Evolutionary conservation across 2,329 filamentous ascomycete genomes (phyloP).

Genomic region (Aspergillus melleus): DNA sequence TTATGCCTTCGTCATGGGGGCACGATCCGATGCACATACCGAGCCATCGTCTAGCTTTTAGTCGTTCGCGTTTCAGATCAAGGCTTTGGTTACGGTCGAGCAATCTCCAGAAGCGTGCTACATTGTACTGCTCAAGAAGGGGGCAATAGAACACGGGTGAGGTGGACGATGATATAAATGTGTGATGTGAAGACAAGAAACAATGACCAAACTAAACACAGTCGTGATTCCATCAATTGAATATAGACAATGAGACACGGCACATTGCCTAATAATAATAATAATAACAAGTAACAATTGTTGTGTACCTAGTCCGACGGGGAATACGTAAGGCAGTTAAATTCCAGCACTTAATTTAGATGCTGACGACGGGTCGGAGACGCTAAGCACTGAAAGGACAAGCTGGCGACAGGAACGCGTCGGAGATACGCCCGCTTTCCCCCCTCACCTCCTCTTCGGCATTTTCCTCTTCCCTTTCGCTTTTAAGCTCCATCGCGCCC

Average conservation of each 20-base stretch:
- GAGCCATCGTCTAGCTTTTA: too few relatives aligned
- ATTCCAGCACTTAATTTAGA: not conserved
- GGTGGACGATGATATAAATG: not conserved
- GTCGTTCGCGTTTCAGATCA: too few relatives aligned
- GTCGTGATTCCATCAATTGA: too few relatives aligned
- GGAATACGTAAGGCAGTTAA: not conserved
- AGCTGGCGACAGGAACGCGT: conserved; percentile 22
- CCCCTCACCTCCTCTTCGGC: conserved; percentile 2
- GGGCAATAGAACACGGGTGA: not conserved
- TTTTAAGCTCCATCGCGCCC: not conserved
- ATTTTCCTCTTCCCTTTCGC: not conserved
- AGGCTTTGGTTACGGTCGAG: too few relatives aligned
- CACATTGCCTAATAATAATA: not conserved
- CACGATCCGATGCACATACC: too few relatives aligned
- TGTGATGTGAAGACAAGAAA: too few relatives aligned
- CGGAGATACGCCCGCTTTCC: conserved; percentile 9
- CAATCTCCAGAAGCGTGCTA: not conserved
- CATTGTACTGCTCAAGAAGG: not conserved
- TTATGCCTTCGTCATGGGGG: not conserved
- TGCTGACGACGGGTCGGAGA: not conserved
- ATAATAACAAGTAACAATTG: not conserved
- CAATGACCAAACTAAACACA: too few relatives aligned
- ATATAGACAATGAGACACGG: too few relatives aligned
- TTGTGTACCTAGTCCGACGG: not conserved
- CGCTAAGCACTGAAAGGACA: conserved; percentile 18